phyloP scores from a whole-genome alignment of 805 yeast genomes.

The Schwanniomyces vanrijiae region DNA sequence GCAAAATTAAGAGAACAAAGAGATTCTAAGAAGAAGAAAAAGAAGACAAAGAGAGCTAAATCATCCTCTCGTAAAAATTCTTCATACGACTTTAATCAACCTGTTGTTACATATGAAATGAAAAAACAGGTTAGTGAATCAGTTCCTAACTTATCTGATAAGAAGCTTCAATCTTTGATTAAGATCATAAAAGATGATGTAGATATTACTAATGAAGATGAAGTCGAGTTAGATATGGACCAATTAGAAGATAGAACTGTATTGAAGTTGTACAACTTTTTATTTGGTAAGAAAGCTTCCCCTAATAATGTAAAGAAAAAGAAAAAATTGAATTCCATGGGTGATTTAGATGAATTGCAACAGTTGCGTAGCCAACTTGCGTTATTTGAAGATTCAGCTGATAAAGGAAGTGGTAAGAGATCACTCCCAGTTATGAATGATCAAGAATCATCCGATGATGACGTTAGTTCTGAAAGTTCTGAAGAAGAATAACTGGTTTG shows the following conservation, averaged over 20 bases:
- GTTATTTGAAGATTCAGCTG: slow-evolving; percentile 37
- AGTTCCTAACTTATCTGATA: slow-evolving; percentile 74
- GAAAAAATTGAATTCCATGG: slow-evolving; percentile 19
- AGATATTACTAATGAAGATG: slow-evolving; percentile 69
- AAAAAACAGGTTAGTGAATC: slow-evolving; percentile 89
- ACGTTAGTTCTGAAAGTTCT: slow-evolving; percentile 54
- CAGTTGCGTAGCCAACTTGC: slow-evolving; percentile 56
- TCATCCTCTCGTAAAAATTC: slow-evolving; percentile 21
- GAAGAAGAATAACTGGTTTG: slow-evolving; percentile 59
- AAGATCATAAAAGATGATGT: slow-evolving; percentile 77
- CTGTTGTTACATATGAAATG: slow-evolving; percentile 86
- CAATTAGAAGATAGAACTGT: slow-evolving; percentile 83
- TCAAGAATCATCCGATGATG: slow-evolving; percentile 50
- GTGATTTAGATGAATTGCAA: slow-evolving; percentile 55
- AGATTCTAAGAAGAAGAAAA: slow-evolving; percentile 48
- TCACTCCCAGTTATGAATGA: slow-evolving; percentile 34
- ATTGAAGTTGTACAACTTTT: slow-evolving; percentile 78
- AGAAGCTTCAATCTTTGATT: slow-evolving; percentile 79
- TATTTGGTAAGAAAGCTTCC: slow-evolving; percentile 47
- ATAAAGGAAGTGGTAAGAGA: slow-evolving; percentile 16
- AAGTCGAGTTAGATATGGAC: slow-evolving; percentile 93
- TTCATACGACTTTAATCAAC: slow-evolving; percentile 25
- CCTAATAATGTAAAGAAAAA: slow-evolving; percentile 44
- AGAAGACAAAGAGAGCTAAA: slow-evolving; percentile 37
- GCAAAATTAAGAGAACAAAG: slow-evolving; percentile 66